These are phyloP conservation scores for Saccharomyces hybrid DNA, from an alignment of 1,139 yeast species.

Conservation along the genomic window DNA sequence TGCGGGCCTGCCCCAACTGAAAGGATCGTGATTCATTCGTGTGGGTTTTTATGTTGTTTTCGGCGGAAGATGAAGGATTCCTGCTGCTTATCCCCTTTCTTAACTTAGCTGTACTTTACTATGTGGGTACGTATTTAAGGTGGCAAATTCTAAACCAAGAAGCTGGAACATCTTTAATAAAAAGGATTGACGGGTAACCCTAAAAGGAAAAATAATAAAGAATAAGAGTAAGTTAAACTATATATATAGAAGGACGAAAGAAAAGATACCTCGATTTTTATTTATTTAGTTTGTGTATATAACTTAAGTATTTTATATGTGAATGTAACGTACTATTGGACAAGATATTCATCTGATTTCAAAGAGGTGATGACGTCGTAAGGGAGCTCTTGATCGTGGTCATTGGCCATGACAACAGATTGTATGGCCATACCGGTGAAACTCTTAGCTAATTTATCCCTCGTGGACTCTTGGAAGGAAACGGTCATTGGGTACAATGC, in stretches of 20 bases:
- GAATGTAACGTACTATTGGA: neutral
- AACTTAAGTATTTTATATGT: neutral
- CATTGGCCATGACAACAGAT: neutral
- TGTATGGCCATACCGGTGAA: constrained; percentile 3
- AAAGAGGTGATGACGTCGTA: constrained; percentile 2
- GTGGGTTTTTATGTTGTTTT: neutral
- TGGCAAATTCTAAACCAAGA: neutral
- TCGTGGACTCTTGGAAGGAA: constrained; percentile 26
- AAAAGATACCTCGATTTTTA: neutral
- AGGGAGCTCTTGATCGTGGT: constrained; percentile 3
- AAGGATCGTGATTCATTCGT: constrained; percentile 93
- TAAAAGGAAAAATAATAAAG: neutral
- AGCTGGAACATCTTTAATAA: neutral
- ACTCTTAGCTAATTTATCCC: neutral
- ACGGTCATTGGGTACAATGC: constrained; percentile 83
- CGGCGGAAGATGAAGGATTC: neutral
- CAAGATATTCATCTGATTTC: constrained; percentile 4
- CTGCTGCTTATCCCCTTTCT: neutral
- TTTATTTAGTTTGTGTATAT: neutral
- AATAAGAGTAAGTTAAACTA: too few species aligned
- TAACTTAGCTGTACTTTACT: neutral
- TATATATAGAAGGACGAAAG: neutral
- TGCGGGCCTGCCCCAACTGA: constrained; percentile 90
- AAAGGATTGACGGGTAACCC: neutral
- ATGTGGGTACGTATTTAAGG: neutral